Conservation (phyloP, 2,329 filamentous ascomycete species). For the Didymella pomorum region DNA sequence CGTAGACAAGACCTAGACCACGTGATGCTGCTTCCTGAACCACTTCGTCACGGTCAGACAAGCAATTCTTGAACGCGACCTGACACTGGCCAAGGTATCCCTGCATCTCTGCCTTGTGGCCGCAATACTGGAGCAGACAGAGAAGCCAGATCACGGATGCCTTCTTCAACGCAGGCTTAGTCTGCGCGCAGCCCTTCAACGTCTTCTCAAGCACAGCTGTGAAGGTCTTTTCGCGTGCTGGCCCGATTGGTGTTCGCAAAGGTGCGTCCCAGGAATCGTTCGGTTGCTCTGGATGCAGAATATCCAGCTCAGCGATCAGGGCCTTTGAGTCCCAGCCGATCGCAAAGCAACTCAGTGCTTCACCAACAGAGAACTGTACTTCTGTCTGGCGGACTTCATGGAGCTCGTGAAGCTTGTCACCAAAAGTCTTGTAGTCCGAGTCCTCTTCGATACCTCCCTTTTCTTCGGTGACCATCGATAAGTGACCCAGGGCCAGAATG, state of each 20-base stretch:
- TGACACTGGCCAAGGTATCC: constrained; percentile 79
- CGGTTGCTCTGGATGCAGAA: constrained; percentile 63
- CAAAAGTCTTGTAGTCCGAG: constrained; percentile 61
- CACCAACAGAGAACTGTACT: constrained; percentile 88
- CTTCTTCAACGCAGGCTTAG: constrained; percentile 88
- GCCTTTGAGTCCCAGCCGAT: constrained; percentile 85
- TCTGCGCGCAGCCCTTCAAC: constrained; percentile 78
- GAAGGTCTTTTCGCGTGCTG: constrained; percentile 54
- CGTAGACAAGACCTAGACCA: constrained; percentile 90
- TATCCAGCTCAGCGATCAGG: constrained; percentile 76
- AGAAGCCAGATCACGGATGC: constrained; percentile 96
- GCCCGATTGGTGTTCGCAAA: constrained; percentile 41
- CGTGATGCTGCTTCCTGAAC: constrained; percentile 95
- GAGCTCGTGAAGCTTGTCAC: constrained; percentile 75
- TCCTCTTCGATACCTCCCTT: constrained; percentile 44
- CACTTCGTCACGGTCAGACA: constrained; percentile 88
- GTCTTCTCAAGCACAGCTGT: constrained; percentile 73
- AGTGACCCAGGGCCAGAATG: constrained; percentile 79
- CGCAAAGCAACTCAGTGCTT: constrained; percentile 80
- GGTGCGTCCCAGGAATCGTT: constrained; percentile 43
- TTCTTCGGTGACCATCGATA: constrained; percentile 69
- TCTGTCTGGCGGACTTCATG: constrained; percentile 88
- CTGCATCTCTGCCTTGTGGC: constrained; percentile 78
- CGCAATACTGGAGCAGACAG: constrained; percentile 88
- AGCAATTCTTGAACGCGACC: constrained; percentile 83